Base-by-base conservation (phyloP, 805 yeast species). In the Soucietia sequanensis region DNA sequence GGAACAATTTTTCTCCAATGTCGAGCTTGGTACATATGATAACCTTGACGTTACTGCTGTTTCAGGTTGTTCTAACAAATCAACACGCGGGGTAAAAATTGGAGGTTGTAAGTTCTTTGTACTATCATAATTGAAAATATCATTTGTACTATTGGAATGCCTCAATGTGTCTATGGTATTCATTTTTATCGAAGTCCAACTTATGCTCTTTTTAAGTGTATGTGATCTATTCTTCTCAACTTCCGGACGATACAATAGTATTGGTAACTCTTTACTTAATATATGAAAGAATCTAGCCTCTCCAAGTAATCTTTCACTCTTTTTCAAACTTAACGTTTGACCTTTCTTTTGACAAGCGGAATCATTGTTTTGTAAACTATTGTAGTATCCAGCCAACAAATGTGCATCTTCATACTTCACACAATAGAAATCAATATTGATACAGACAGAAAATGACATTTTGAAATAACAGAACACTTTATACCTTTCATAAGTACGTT, bases 401-500 rank as follows among this genome's bases (percentile, higher is more conserved):
- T 13, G 31, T 9, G 15, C 16, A 4, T 32, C 40, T 9, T 30
- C 26, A 23, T 17, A 18, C n/a, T n/a, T 18, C n/a, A 21, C 19
- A 18, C 18, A 33, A 17, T 29, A 26, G 22, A 39, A 42, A 24
- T 39, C 35, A 13, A 41, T 14, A n/a, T 30, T 14, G 14, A 42
- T 28, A 10, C 35, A 24, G 3, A 38, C 17, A 3, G 37, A 21
- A 13, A 31, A 33, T 10, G 37, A 27, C 11, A 31, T 28, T 17
- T 39, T 37, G 27, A 45, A 50, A 34, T 50, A 50, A 27, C 54
- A 50, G 6, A 15, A 12, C 13, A 31, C 37, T 27, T 29, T 31
- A 25, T 18, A 11, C 12, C 31, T 18, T 25, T 31, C 18, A 14
- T 24, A 28, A 28, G 15, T 16, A 8, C 30, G 13, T 16, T 32